A percentile compares a stretch with the other conserved stretches of the same genome.
Evolutionary conservation across 2,329 filamentous ascomycete genomes (phyloP).

Genomic region (Penicillium decumbens): DNA sequence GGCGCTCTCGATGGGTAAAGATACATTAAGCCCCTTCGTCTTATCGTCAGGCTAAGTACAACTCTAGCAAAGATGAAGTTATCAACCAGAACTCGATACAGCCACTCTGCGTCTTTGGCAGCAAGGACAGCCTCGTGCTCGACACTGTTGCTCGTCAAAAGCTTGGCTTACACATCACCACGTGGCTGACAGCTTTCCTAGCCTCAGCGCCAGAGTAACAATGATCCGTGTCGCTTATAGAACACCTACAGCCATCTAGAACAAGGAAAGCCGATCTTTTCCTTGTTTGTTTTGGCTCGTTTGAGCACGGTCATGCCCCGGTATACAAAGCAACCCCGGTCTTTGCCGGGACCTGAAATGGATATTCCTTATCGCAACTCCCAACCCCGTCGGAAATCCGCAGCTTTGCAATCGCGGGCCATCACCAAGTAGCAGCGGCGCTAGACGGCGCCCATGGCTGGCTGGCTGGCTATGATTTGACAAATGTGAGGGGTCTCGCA

Average conservation of each 20-base stretch:
- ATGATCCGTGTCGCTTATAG: conserved; percentile 9
- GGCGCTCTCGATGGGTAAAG: neutral
- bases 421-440: neutral
- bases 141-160: conserved; percentile 11
- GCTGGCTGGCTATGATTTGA: conserved; percentile 2
- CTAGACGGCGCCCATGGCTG: neutral
- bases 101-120: neutral
- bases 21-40: neutral
- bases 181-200: conserved; percentile 3
- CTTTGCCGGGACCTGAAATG: neutral
- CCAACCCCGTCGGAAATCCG: conserved; percentile 11
- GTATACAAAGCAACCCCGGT: conserved; percentile 1
- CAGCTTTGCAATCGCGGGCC: neutral
- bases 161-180: conserved; percentile 5
- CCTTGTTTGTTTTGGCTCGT: conserved; percentile 6
- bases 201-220: conserved; percentile 14
- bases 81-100: neutral
- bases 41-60: neutral
- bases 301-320: conserved; percentile 1
- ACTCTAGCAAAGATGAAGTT: neutral
- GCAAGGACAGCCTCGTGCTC: neutral
- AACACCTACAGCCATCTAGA: conserved; percentile 1
- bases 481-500: conserved; percentile 3
- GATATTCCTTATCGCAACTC: conserved; percentile 3
- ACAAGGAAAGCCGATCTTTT: conserved; percentile 9